Evolutionary conservation across 176 grass and related monocot species (phyloP).

Genomic region (Oryza glumipatula): DNA sequence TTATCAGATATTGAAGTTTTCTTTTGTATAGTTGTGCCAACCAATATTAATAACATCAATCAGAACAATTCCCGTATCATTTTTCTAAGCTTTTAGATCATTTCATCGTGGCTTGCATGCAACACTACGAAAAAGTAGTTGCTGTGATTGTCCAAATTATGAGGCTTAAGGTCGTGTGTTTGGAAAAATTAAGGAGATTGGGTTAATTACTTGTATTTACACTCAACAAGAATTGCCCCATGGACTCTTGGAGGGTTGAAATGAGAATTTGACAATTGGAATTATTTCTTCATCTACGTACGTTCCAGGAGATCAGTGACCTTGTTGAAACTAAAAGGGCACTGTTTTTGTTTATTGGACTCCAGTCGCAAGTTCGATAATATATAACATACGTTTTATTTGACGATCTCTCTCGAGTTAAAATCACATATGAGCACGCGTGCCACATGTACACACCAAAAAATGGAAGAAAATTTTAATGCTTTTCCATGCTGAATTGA

Average conservation of each 20-base stretch:
- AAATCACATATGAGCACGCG: background rate
- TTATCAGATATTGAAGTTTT: constrained; percentile 41
- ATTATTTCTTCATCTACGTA: background rate
- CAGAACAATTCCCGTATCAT: background rate
- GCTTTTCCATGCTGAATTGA: too few species aligned
- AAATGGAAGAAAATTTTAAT: background rate
- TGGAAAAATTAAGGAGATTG: background rate
- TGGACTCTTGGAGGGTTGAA: constrained; percentile 31
- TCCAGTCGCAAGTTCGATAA: background rate
- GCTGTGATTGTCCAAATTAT: background rate
- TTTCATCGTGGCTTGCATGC: constrained; percentile 42
- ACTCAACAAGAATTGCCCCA: constrained; percentile 18
- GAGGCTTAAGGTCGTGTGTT: background rate
- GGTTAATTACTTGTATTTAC: constrained; percentile 21
- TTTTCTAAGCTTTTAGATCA: constrained; percentile 19
- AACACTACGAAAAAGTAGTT: constrained; percentile 38
- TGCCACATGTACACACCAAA: background rate
- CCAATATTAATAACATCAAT: constrained; percentile 6
- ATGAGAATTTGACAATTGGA: background rate
- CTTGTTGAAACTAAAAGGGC: constrained; percentile 12
- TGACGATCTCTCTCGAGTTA: background rate
- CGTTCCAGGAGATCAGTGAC: constrained; percentile 23
- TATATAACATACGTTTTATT: background rate
- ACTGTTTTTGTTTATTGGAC: background rate
- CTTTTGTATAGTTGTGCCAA: constrained; percentile 25